A percentile compares a stretch with the other conserved stretches of the same genome.
These are phyloP conservation scores for Phaeophleospora eucalypticola DNA, from an alignment of 2,329 filamentous ascomycete species.

Conservation along the genomic window DNA sequence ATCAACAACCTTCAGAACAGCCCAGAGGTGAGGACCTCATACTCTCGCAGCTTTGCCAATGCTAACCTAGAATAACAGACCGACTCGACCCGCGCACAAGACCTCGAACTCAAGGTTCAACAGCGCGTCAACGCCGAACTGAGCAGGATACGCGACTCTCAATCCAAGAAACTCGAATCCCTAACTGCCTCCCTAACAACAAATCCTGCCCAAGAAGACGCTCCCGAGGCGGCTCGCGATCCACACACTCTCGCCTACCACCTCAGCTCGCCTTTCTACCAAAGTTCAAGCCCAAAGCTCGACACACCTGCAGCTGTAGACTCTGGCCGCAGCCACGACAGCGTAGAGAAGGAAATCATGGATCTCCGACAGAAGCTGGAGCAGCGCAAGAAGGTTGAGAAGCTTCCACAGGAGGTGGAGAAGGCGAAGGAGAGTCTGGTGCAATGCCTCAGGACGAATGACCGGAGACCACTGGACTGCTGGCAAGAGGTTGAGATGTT, in stretches of 20 bases:
- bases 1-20: constrained; percentile 78
- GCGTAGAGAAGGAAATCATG: constrained; percentile 56
- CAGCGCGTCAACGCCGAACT: constrained; percentile 82
- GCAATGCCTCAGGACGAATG: constrained; percentile 75
- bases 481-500: constrained; percentile 90
- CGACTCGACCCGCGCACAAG: constrained; percentile 78
- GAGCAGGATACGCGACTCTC: constrained; percentile 67
- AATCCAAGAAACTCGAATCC: constrained; percentile 63
- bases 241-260: constrained; percentile 30
- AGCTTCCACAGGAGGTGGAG: constrained; percentile 68
- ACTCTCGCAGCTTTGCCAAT: background rate
- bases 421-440: constrained; percentile 72
- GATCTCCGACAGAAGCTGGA: constrained; percentile 49
- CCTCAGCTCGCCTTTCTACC: constrained; percentile 34
- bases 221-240: constrained; percentile 12
- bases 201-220: constrained; percentile 33
- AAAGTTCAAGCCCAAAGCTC: constrained; percentile 31
- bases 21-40: constrained; percentile 62
- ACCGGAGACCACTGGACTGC: constrained; percentile 86
- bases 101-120: constrained; percentile 83
- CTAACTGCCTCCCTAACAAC: constrained; percentile 55
- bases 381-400: constrained; percentile 54
- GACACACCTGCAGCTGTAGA: constrained; percentile 41
- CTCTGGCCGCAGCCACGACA: constrained; percentile 45
- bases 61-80: constrained; percentile 53